Base-by-base conservation (phyloP, 1,284 basidiomycete genomes). In the Puccinia polysora region DNA sequence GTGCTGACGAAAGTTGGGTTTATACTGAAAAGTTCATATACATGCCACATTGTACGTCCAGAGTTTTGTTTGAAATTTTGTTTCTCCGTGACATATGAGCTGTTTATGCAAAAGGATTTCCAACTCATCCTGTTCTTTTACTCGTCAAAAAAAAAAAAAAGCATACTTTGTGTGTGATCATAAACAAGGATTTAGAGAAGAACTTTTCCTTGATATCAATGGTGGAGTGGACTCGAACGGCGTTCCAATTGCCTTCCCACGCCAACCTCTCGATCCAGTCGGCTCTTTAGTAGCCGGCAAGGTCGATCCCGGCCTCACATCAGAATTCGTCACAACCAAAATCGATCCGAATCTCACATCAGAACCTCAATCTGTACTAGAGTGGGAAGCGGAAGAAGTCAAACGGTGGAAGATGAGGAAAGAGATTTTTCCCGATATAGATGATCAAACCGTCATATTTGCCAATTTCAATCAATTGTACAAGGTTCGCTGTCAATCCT, bases 151-250 rank as follows among this genome's bases (percentile, higher is more conserved):
- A n/a, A n/a, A n/a, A n/a, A n/a, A n/a, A n/a, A n/a, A n/a, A 58
- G 82, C 83, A 84, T 87, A 86, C 77, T 86, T 87, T 76, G 85
- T 83, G 45, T 85, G 85, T 25, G 86, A 87, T 74, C 86, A 87
- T 76, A 84, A 82, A 74, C 86, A 87, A 67, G 83, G 83, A 34
- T 84, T 83, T 76, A 71, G 76, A 58, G 73, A 75, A 62, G 67
- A 73, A 49, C 36, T 38, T 6, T 49, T 34, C 15, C 45, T 23
- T 34, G 63, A 65, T 50, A 65, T 52, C 14, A 34, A 34, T 52
- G 49, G 49, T 23, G 47, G 32, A 63, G 20, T 72, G n/a, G 69
- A 72, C 55, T 28, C 64, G 50, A 43, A 72, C 43, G 69, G 69
- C 1, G n/a, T 72, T 50, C 69, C 69, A 30, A 23, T 67, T 12